Base-by-base conservation (phyloP, 345 rosid genomes). In the Aurinia saxatilis region DNA sequence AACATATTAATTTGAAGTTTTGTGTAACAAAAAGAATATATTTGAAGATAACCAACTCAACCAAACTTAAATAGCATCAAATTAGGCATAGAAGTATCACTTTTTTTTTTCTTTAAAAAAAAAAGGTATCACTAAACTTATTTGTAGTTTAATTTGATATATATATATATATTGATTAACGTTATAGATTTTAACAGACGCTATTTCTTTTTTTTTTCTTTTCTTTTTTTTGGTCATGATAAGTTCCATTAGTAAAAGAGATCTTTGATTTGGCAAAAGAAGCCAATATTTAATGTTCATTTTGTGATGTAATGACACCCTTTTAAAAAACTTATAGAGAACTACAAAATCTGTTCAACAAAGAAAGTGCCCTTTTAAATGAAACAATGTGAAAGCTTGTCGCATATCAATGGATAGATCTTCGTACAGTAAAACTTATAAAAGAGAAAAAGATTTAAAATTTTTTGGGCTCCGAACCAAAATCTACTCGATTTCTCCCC, bases 351-450 rank as follows among this genome's bases (percentile, higher is more conserved):
- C 60, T 40, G 18, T 71, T 63, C 65, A 64, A 62, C 68, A 69
- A 70, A 54, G 57, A 70, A 70, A 47, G 68, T 63, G 68, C 63
- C 68, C 57, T 70, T 63, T 63, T 48, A 10, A 63, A 71, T 70
- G 64, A 57, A 63, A 70, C 56, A 56, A 21, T 64, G 75, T 57
- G 65, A 63, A 71, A 40, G 6, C 56, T 57, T 57, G 66, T 64
- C 60, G 66, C 57, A 34, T 50, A 42, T 25, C 9, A 48, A 15
- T 57, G 48, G 65, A 64, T 64, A 57, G 27, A 57, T 64, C 34
- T 50, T 50, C 17, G n/a, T 44, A 64, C 10, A 49, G 11, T 8
- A 30, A 46, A 17, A 23, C 2, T 7, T n/a, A n/a, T n/a, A 25
- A 39, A 45, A 45, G 10, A 6, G 23, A 42, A 21, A 25, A 42